These are phyloP conservation scores for Schizophyllum amplum DNA, from an alignment of 1,284 basidiomycete species.

Conservation along the genomic window DNA sequence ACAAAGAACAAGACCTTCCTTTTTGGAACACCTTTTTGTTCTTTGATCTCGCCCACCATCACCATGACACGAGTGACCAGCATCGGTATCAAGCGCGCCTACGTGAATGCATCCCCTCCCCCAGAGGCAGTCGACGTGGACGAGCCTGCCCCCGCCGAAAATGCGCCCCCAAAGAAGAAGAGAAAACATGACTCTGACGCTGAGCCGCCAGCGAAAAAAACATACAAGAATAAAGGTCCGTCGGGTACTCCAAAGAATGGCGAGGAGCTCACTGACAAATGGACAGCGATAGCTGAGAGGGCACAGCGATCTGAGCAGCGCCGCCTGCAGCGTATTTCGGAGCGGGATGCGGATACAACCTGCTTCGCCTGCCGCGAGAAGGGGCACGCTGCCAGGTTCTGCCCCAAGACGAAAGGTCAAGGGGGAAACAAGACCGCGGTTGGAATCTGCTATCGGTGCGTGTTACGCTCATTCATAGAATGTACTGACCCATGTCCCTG, in stretches of 20 bases:
- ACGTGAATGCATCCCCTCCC: slow-evolving; percentile 54
- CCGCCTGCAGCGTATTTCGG: slow-evolving; percentile 57
- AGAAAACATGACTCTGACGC: slow-evolving; percentile 19
- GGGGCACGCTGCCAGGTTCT: slow-evolving; percentile 82
- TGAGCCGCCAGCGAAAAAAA: slow-evolving; percentile 27
- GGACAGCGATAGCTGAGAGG: background rate
- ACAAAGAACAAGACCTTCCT: background rate
- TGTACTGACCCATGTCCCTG: background rate
- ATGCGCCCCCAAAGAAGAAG: slow-evolving; percentile 8
- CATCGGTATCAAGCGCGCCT: slow-evolving; percentile 62
- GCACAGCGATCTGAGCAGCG: slow-evolving; percentile 45
- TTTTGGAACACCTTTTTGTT: background rate
- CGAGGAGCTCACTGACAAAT: background rate
- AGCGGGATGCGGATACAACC: slow-evolving; percentile 52
- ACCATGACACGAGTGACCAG: slow-evolving; percentile 68
- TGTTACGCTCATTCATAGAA: background rate
- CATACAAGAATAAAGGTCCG: slow-evolving; percentile 27
- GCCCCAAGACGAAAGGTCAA: slow-evolving; percentile 54
- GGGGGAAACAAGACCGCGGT: slow-evolving; percentile 31
- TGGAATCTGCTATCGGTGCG: slow-evolving; percentile 81
- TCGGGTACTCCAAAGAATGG: slow-evolving; percentile 15
- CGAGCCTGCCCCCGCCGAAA: background rate
- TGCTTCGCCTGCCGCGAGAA: slow-evolving; percentile 86
- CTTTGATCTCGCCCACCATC: background rate
- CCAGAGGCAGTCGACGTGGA: slow-evolving; percentile 12